Evolutionary conservation across 805 yeast genomes (phyloP).

Genomic region (Lachancea lanzarotensis): DNA sequence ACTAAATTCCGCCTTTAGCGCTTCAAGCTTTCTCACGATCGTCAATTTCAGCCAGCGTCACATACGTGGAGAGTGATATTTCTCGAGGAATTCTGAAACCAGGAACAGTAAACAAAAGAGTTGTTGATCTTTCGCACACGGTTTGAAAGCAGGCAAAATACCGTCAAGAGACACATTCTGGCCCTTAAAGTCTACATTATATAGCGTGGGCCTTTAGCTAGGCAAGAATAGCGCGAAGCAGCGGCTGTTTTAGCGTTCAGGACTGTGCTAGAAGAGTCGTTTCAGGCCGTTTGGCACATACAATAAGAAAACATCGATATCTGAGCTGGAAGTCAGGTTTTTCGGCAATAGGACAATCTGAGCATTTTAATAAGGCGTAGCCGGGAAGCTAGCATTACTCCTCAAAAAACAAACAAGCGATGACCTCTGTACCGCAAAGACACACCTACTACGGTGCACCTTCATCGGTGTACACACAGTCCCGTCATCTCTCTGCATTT

Average conservation of each 20-base stretch:
- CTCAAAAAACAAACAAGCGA: conserved; percentile 1
- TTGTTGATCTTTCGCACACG: conserved; percentile 6
- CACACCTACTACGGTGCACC: conserved; percentile 31
- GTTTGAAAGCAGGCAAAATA: background rate
- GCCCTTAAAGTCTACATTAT: background rate
- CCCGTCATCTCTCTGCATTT: conserved; percentile 4
- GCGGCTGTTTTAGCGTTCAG: background rate
- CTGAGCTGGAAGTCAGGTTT: background rate
- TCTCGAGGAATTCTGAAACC: conserved; percentile 4
- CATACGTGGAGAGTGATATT: background rate
- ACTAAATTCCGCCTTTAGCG: too few species aligned
- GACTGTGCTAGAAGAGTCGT: background rate
- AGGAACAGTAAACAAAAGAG: conserved; percentile 8
- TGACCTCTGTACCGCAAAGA: conserved; percentile 24
- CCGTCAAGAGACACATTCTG: background rate
- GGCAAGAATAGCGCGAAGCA: background rate
- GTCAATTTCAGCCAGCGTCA: too few species aligned
- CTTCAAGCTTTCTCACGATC: background rate
- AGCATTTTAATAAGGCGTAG: too few species aligned
- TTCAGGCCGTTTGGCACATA: background rate
- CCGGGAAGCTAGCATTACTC: background rate
- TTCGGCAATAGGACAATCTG: background rate
- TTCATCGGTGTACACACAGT: conserved; percentile 4
- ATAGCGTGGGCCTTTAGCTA: background rate
- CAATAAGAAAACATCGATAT: background rate